These are phyloP conservation scores for Rugonectria rugulosa DNA, from an alignment of 2,329 filamentous ascomycete genomes.

Conservation along the genomic window DNA sequence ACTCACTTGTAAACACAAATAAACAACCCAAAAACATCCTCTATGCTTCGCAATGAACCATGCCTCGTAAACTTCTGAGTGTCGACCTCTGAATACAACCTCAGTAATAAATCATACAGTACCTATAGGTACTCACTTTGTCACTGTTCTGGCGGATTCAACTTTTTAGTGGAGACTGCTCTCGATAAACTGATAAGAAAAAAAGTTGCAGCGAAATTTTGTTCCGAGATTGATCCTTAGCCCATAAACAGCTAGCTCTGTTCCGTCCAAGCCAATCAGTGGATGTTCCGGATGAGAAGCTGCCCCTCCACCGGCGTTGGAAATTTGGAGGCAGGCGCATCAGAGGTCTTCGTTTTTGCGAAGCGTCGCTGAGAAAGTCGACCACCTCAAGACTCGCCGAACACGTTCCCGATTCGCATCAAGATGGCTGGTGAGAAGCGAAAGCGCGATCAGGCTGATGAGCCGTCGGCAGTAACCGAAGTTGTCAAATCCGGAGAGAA, in stretches of 20 bases:
- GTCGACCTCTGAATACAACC: too few relatives aligned
- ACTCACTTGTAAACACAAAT: too few relatives aligned
- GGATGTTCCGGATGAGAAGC: constrained; percentile 18
- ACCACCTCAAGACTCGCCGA: constrained; percentile 21
- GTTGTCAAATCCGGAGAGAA: constrained; percentile 40
- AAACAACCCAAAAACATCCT: too few relatives aligned
- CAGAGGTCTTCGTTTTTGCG: constrained; percentile 27
- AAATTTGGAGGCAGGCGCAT: constrained; percentile 38
- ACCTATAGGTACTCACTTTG: not conserved
- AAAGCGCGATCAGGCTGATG: constrained; percentile 65
- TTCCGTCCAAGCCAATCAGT: not conserved
- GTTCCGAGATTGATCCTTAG: constrained; percentile 18
- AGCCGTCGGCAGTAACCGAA: constrained; percentile 47
- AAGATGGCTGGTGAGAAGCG: constrained; percentile 53
- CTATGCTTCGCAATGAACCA: too few relatives aligned
- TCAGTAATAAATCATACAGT: not conserved
- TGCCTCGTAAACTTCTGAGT: too few relatives aligned
- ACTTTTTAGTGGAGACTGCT: constrained; percentile 14
- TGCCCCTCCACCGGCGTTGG: constrained; percentile 36
- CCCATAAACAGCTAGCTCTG: not conserved
- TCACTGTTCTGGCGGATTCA: not conserved
- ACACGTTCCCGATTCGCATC: constrained; percentile 10
- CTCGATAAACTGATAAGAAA: constrained; percentile 35
- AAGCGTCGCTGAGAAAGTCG: constrained; percentile 31
- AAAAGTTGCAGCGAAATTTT: constrained; percentile 31